A percentile compares a stretch with the other conserved stretches of the same genome.
Evolutionary conservation across 176 grass and related monocot species (phyloP).

Genomic region (Paspalum notatum): DNA sequence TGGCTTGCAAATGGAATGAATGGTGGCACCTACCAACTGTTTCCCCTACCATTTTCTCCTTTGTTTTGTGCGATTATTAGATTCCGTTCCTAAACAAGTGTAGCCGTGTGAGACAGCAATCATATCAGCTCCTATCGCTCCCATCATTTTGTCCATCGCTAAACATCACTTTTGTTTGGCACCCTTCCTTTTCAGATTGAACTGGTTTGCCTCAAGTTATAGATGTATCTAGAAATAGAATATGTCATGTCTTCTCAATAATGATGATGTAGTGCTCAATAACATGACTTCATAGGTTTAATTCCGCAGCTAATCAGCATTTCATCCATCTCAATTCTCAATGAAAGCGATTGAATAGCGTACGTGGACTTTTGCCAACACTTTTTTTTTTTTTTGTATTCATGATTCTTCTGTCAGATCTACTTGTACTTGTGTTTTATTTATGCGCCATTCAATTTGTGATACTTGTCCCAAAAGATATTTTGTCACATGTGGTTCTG

Average conservation of each 20-base stretch:
- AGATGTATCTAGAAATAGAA: neutral
- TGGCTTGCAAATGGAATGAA: constrained; percentile 37
- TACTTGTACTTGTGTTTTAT: constrained; percentile 3
- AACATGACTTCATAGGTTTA: neutral
- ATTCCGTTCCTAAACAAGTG: constrained; percentile 36
- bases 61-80: constrained; percentile 37
- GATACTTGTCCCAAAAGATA: neutral
- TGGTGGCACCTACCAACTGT: constrained; percentile 42
- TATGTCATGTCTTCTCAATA: neutral
- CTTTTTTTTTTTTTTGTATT: neutral
- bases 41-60: constrained; percentile 22
- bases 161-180: neutral
- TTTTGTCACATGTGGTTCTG: constrained; percentile 9
- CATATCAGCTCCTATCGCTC: constrained; percentile 29
- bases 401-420: constrained; percentile 1
- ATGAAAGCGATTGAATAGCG: neutral
- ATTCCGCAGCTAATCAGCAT: neutral
- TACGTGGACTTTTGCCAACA: neutral
- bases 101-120: constrained; percentile 41
- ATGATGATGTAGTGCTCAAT: neutral
- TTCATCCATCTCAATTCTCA: neutral
- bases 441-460: constrained; percentile 7
- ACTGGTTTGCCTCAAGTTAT: neutral
- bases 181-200: neutral
- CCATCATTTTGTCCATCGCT: constrained; percentile 33